A percentile compares a stretch with the other conserved stretches of the same genome.
phyloP scores from a whole-genome alignment of 179 eudicot species.

The Silene noctiflora region DNA sequence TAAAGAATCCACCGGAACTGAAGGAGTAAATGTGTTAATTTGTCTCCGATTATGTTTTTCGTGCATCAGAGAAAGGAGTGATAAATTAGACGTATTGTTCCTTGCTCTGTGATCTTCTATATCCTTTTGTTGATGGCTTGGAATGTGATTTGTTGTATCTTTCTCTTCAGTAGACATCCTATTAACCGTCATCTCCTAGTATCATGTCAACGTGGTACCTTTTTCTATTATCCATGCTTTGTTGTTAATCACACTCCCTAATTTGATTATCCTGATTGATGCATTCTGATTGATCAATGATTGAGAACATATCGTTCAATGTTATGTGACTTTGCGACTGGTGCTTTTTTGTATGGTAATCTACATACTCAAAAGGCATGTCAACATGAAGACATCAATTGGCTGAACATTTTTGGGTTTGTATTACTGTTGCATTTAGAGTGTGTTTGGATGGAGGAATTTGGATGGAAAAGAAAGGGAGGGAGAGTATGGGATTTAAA shows the following conservation, averaged over 20 bases:
- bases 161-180: neutral
- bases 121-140: neutral
- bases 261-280: neutral
- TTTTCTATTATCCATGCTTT: neutral
- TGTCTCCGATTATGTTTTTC: no score
- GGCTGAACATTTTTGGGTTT: neutral
- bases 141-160: neutral
- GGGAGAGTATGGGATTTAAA: no score
- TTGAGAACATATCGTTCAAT: neutral
- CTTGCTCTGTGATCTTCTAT: neutral
- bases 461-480: no score
- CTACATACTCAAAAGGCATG: neutral
- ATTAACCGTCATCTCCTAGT: neutral
- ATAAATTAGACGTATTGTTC: neutral
- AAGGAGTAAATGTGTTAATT: no score
- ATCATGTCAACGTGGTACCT: neutral
- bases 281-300: neutral
- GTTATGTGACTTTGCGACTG: neutral
- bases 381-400: neutral
- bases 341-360: neutral
- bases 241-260: neutral
- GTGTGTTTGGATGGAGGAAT: no score
- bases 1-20: no score
- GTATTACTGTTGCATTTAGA: neutral
- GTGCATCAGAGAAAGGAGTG: neutral